Conservation (phyloP, 2,329 filamentous ascomycete genomes). For the Pseudogymnoascus sp. region DNA sequence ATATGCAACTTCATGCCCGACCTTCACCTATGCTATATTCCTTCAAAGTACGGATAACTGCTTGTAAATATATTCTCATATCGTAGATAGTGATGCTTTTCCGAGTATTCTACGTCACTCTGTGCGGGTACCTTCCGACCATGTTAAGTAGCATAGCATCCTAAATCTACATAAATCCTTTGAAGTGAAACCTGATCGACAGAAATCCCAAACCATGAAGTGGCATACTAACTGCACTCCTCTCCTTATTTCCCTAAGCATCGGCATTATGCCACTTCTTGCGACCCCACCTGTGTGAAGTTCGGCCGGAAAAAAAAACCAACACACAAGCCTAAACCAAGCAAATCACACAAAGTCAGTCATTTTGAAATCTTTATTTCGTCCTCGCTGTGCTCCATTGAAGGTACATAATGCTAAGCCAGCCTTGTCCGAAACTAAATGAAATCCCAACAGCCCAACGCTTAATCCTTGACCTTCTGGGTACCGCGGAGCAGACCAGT, state of each 20-base stretch:
- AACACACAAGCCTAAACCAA: neutral
- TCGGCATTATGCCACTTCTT: neutral
- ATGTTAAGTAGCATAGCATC: no score
- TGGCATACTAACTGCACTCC: neutral
- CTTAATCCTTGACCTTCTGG: slow-evolving; percentile 97
- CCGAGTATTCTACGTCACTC: neutral
- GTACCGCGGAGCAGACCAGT: slow-evolving; percentile 99
- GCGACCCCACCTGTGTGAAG: neutral
- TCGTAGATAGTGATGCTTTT: neutral
- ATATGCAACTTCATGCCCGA: neutral
- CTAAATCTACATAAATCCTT: neutral
- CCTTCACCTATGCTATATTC: neutral
- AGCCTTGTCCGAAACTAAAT: slow-evolving; percentile 26
- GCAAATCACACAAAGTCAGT: slow-evolving; percentile 1
- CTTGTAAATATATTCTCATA: neutral
- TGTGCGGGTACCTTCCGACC: neutral
- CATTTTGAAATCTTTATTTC: slow-evolving; percentile 21
- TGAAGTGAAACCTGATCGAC: neutral
- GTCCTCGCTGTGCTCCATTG: slow-evolving; percentile 27
- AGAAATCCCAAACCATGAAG: neutral
- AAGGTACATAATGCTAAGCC: slow-evolving; percentile 29
- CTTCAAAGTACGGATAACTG: neutral
- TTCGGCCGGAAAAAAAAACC: neutral
- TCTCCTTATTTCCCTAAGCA: neutral
- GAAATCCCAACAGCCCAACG: slow-evolving; percentile 24